These are phyloP conservation scores for Saccharomyces hybrid DNA, from an alignment of 1,139 yeast genomes.

Conservation along the genomic window DNA sequence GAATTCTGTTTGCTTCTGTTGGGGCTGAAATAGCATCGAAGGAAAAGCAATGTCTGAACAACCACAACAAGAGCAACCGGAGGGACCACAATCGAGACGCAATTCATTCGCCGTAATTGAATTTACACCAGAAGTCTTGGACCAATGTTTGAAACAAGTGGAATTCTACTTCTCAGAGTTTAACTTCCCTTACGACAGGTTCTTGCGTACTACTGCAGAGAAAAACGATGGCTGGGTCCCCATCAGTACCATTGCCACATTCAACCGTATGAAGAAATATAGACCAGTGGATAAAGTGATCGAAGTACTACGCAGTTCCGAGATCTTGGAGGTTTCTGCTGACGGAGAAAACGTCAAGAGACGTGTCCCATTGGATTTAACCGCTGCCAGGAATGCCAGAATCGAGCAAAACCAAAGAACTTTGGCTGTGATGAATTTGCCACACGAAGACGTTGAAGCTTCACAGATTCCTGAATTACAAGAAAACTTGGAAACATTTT, in stretches of 20 bases:
- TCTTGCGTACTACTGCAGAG: constrained; percentile 76
- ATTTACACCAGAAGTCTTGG: constrained; percentile 34
- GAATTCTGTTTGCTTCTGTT: not conserved
- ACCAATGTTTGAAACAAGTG: constrained; percentile 70
- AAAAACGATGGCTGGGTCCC: constrained; percentile 96
- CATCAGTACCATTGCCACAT: constrained; percentile 78
- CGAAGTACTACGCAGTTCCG: constrained; percentile 63
- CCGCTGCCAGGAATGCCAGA: constrained; percentile 41
- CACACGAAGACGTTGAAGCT: constrained; percentile 38
- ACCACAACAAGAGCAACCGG: constrained; percentile 6
- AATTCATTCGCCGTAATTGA: constrained; percentile 30
- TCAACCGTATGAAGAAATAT: constrained; percentile 91
- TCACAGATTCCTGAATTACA: constrained; percentile 44
- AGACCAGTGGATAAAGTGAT: constrained; percentile 81
- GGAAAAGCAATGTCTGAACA: constrained; percentile 1
- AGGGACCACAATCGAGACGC: constrained; percentile 21
- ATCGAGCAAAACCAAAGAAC: constrained; percentile 56
- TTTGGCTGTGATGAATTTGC: constrained; percentile 49
- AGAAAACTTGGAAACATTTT: constrained; percentile 71
- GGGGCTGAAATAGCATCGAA: not conserved
- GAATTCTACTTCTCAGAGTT: constrained; percentile 94
- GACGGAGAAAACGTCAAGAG: constrained; percentile 82
- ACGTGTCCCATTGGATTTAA: constrained; percentile 45
- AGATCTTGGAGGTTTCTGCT: constrained; percentile 68
- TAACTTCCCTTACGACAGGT: constrained; percentile 85